These are phyloP conservation scores for Kwoniella botswanensis DNA, from an alignment of 768 basidiomycete genomes.

Conservation along the genomic window DNA sequence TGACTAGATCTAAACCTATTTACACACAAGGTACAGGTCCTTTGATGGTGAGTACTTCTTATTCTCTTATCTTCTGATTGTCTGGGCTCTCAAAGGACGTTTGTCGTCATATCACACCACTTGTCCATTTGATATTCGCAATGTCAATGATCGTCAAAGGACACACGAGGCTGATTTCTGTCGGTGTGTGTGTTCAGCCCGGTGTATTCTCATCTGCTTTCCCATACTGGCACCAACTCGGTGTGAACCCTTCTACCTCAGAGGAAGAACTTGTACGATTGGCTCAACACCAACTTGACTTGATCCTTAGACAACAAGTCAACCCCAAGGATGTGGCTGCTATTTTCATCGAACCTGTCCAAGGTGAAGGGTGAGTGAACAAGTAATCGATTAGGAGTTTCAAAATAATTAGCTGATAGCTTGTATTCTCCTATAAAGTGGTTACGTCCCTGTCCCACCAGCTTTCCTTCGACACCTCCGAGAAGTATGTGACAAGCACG, in stretches of 20 bases:
- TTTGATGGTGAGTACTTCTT: slow-evolving; percentile 69
- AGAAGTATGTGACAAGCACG: slow-evolving; percentile 82
- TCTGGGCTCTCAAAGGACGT: slow-evolving; percentile 58
- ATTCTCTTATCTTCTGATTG: neutral
- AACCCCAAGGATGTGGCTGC: slow-evolving; percentile 86
- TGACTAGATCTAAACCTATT: slow-evolving; percentile 92
- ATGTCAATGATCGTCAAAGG: neutral
- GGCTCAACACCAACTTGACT: slow-evolving; percentile 79
- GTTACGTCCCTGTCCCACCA: slow-evolving; percentile 85
- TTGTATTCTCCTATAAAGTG: slow-evolving; percentile 64
- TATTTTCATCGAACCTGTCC: slow-evolving; percentile 88
- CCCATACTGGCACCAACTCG: slow-evolving; percentile 91
- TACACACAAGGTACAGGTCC: slow-evolving; percentile 80
- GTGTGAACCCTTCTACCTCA: slow-evolving; percentile 65
- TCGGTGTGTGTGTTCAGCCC: slow-evolving; percentile 10
- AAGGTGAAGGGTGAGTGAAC: slow-evolving; percentile 74
- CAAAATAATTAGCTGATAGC: slow-evolving; percentile 72
- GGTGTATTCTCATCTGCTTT: slow-evolving; percentile 74
- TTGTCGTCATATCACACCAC: neutral
- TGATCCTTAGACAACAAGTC: slow-evolving; percentile 78
- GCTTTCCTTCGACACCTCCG: slow-evolving; percentile 80
- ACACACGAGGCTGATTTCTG: neutral
- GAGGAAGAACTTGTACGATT: slow-evolving; percentile 66
- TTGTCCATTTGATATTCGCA: neutral
- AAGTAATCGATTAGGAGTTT: slow-evolving; percentile 61